Conservation (phyloP, 495 filamentous ascomycete genomes). For the Tuber indicum region DNA sequence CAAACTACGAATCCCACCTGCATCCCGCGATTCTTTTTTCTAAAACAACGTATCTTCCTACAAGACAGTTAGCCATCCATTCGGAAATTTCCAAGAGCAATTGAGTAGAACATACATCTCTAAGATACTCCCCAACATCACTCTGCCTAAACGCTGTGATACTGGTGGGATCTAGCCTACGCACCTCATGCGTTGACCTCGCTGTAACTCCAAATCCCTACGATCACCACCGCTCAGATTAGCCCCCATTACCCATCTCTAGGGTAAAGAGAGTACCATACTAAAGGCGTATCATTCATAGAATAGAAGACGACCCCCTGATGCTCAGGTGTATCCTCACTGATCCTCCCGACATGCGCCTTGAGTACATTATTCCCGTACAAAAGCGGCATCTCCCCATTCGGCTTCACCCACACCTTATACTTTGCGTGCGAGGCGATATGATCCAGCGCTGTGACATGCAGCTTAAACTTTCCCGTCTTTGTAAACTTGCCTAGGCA, state of each 20-base stretch:
- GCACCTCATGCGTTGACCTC: conserved; percentile 70
- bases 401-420: conserved; percentile 90
- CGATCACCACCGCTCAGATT: conserved; percentile 7
- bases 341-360: conserved; percentile 83
- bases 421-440: conserved; percentile 83
- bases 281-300: conserved; percentile 70
- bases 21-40: conserved; percentile 9
- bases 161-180: conserved; percentile 78
- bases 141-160: conserved; percentile 78
- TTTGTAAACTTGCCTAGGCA: conserved; percentile 89
- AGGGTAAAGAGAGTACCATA: conserved; percentile 41
- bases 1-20: conserved; percentile 19
- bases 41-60: conserved; percentile 42
- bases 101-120: conserved; percentile 52
- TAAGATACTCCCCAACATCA: conserved; percentile 85
- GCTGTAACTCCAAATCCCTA: conserved; percentile 79
- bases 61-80: conserved; percentile 17
- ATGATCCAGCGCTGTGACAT: conserved; percentile 76
- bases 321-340: conserved; percentile 77
- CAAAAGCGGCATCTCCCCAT: conserved; percentile 90
- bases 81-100: background rate
- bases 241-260: background rate
- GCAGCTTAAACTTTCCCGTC: conserved; percentile 78
- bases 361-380: conserved; percentile 88
- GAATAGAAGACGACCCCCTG: conserved; percentile 67